Evolutionary conservation across 2,329 filamentous ascomycete genomes (phyloP), one percentile per base, ranked within the genome.

Genomic region (Alternaria gaisen): DNA sequence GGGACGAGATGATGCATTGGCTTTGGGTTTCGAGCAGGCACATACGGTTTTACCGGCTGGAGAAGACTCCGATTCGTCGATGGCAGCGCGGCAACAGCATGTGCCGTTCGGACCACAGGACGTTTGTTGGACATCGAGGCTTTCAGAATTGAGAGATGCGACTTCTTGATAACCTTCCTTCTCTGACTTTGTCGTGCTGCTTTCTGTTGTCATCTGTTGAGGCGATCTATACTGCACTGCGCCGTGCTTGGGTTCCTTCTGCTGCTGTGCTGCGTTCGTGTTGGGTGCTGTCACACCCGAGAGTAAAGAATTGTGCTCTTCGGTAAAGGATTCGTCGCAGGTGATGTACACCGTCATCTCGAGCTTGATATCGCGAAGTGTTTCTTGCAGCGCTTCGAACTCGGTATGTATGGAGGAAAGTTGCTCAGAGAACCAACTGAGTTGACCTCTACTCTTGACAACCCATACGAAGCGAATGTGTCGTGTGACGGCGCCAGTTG

Each of bases 401-500:
- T 86, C 82, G 3, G 74, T 66, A 14, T 81, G 67, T 3, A 84
- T 79, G 9, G 78, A 71, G 1, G 81, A 79, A 1, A 89, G 77
- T 65, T 87, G 82, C 3, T 75, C 68, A 2, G 80, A 75, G 60
- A 88, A 86, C 83, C 86, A 88, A 14, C 74, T 78, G 3, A 87
- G 70, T 47, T 86, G 83, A 1, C 79, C 78, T 4, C 79, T 80
- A n/a, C 82, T 82, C 68, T 86, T 88, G 55, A 88, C 81, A 6
- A 87, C 83, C 87, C 87, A 89, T 10, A 87, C 77, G 61, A 87
- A 87, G 1, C 83, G 82, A 30, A 88, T 76, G 40, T 81, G 79
- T 44, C 84, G 80, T 0, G 83, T 86, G 7, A 81, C 82, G 5
- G 77, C 76, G 7, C 78, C 68, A 3, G 24, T 56, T 58, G 66